Conservation (phyloP, 2,329 filamentous ascomycete genomes). For the Huntiella savannae region DNA sequence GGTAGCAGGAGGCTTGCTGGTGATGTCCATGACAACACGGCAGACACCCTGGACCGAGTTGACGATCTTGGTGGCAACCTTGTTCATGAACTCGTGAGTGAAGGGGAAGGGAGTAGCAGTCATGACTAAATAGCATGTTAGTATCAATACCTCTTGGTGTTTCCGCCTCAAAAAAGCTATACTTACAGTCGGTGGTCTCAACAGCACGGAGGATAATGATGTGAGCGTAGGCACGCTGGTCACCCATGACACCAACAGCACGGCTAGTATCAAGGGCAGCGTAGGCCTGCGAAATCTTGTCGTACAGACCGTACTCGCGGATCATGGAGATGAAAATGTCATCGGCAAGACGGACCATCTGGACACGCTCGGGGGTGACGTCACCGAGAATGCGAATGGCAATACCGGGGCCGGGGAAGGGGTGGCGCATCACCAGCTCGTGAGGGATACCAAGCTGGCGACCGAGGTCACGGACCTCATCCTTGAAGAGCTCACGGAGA, state of each 20-base stretch:
- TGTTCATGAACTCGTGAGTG: slow-evolving; percentile 42
- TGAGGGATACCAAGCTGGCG: slow-evolving; percentile 18
- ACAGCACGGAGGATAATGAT: slow-evolving; percentile 25
- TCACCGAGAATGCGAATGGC: slow-evolving; percentile 70
- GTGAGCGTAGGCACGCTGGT: slow-evolving; percentile 39
- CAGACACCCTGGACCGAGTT: slow-evolving; percentile 40
- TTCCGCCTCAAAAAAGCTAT: background rate
- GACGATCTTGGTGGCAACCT: slow-evolving; percentile 47
- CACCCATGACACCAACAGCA: slow-evolving; percentile 24
- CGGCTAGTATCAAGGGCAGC: slow-evolving; percentile 11
- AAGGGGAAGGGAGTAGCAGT: slow-evolving; percentile 53
- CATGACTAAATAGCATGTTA: slow-evolving; percentile 33
- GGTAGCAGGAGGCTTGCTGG: slow-evolving; percentile 48
- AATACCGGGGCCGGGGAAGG: slow-evolving; percentile 31
- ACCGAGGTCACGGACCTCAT: slow-evolving; percentile 23
- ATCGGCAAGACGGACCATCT: slow-evolving; percentile 61
- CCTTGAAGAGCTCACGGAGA: slow-evolving; percentile 64
- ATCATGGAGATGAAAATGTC: slow-evolving; percentile 62
- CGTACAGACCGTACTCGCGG: slow-evolving; percentile 49
- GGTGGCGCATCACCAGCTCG: slow-evolving; percentile 17
- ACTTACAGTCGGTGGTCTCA: slow-evolving; percentile 18
- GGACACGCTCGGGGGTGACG: slow-evolving; percentile 59
- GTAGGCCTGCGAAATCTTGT: slow-evolving; percentile 25
- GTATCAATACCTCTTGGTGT: background rate
- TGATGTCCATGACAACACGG: slow-evolving; percentile 20